Evolutionary conservation across 73 alveolate genomes (phyloP).

Genomic region (Paramecium pentaurelia): DNA sequence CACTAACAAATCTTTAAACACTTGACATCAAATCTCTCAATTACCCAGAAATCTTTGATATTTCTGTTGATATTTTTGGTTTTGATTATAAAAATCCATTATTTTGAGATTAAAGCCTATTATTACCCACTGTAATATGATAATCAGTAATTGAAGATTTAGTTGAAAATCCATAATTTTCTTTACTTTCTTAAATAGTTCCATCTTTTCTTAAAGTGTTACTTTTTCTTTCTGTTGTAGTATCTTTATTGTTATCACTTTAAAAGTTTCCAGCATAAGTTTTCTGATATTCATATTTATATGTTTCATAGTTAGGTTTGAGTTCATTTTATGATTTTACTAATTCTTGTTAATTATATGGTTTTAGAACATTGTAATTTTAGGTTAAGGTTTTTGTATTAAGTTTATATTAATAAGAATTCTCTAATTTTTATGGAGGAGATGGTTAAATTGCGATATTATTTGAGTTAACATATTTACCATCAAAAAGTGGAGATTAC

Average conservation of each 20-base stretch:
- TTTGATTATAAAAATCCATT: not conserved
- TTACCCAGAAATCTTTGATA: not conserved
- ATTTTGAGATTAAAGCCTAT: not conserved
- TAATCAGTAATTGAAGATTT: not conserved
- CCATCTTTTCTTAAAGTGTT: not conserved
- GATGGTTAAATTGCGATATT: not conserved
- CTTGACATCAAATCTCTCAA: not conserved
- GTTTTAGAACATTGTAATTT: not conserved
- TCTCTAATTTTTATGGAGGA: not conserved
- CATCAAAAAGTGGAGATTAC: not conserved
- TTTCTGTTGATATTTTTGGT: not conserved
- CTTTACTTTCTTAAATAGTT: not conserved
- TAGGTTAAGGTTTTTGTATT: not conserved
- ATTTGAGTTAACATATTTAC: not conserved
- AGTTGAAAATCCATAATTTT: not conserved
- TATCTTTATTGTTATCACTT: not conserved
- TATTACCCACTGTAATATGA: not conserved
- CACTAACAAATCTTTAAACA: not conserved
- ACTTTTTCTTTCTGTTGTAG: not conserved
- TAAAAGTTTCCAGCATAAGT: not conserved
- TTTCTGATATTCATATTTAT: not conserved
- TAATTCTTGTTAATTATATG: not conserved
- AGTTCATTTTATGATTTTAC: not conserved
- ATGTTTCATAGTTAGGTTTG: not conserved
- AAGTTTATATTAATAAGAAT: not conserved